phyloP scores from a whole-genome alignment of 2,329 filamentous ascomycete genomes.

The Aureobasidium sp. region DNA sequence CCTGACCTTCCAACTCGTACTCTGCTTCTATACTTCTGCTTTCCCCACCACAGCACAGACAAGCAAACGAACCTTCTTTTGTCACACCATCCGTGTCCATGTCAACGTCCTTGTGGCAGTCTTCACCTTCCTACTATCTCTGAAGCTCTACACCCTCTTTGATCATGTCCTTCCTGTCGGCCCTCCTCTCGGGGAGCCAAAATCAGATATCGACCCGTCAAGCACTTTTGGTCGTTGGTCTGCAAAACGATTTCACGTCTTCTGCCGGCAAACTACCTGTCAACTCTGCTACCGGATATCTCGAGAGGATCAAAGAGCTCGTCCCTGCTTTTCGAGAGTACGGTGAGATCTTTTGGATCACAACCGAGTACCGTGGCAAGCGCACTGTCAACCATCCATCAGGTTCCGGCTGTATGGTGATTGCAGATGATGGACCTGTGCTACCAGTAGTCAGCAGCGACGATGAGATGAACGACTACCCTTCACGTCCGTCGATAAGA shows the following conservation, averaged over 20 bases:
- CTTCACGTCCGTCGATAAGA: neutral
- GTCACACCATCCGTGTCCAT: neutral
- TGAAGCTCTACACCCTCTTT: neutral
- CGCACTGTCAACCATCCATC: constrained; percentile 12
- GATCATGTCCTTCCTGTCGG: constrained; percentile 36
- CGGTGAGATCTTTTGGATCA: constrained; percentile 77
- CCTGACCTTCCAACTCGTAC: neutral
- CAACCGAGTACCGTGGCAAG: constrained; percentile 55
- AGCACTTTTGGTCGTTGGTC: constrained; percentile 75
- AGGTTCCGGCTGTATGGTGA: constrained; percentile 12
- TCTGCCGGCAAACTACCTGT: constrained; percentile 62
- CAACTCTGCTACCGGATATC: constrained; percentile 54
- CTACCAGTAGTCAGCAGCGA: constrained; percentile 8
- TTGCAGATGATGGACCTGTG: neutral
- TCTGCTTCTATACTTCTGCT: constrained; percentile 1
- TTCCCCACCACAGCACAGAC: constrained; percentile 12
- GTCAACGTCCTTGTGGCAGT: neutral
- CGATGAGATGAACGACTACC: neutral
- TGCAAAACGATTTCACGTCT: constrained; percentile 83
- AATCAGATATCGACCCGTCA: constrained; percentile 52
- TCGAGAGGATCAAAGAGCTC: constrained; percentile 60
- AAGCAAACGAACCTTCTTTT: constrained; percentile 13
- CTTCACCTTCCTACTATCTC: neutral
- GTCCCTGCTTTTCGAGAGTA: constrained; percentile 65
- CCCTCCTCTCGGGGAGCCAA: constrained; percentile 39